Evolutionary conservation across 1,284 basidiomycete genomes (phyloP), one percentile per base, ranked within the genome.

Genomic region (Puccinia polysora): DNA sequence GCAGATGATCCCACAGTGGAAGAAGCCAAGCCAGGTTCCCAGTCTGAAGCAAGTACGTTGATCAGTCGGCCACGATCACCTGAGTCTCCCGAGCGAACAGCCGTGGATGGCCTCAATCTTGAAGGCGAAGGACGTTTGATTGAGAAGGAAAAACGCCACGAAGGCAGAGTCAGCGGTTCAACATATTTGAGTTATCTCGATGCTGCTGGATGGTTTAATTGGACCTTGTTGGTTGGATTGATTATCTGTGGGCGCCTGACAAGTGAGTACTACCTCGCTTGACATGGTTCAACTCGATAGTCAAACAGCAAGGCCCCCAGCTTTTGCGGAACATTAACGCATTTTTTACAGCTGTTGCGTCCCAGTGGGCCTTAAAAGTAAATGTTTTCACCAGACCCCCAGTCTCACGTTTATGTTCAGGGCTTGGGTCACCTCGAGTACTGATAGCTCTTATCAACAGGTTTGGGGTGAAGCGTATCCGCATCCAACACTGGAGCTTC

Each of bases 271-370:
- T 64, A 87, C 85, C 81, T 87, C 47, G 88, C 85, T 77, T 81
- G 2, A 81, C 81, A 62, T 88, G 86, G 86, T 85, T 86, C 15
- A 85, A 86, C 77, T 86, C 86, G 10, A 87, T 81, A 72, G 79
- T 86, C 74, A 79, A 73, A 32, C 6, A 18, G 5, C 3, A 73
- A 40, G 47, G 36, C 68, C 64, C 12, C 62, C 56, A 49, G 40
- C 43, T 55, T 36, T 52, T 36, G 38, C n/a, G n/a, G n/a, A n/a
- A n/a, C n/a, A n/a, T n/a, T n/a, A n/a, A n/a, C n/a, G n/a, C n/a
- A n/a, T n/a, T 55, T 38, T 14, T 60, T 28, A n/a, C 34, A 71
- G 68, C 58, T 15, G 56, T 71, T 63, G 60, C 70, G 45, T 62
- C 60, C 25, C 70, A 72, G 36, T 72, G 70, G 70, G 60, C 52